A percentile compares a stretch with the other conserved stretches of the same genome.
These are phyloP conservation scores for Lumnitzera racemosa DNA, from an alignment of 345 rosid species.

Conservation along the genomic window DNA sequence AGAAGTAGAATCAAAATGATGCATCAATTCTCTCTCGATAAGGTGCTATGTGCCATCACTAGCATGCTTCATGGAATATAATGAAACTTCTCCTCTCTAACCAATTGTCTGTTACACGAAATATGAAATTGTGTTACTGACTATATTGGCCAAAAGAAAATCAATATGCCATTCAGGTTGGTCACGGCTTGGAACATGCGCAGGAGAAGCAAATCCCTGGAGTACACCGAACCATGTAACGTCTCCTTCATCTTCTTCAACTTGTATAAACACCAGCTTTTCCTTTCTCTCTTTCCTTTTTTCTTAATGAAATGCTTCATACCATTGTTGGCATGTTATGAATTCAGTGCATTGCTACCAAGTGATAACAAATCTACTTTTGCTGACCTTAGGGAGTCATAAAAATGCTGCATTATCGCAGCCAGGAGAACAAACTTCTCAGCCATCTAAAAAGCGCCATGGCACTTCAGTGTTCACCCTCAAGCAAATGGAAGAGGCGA, in stretches of 20 bases:
- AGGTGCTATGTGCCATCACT: slow-evolving; percentile 9
- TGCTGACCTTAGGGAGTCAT: slow-evolving; percentile 48
- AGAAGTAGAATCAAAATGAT: background rate
- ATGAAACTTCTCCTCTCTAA: slow-evolving; percentile 7
- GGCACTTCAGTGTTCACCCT: slow-evolving; percentile 78
- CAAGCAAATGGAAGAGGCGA: slow-evolving; percentile 89
- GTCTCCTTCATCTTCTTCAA: slow-evolving; percentile 18
- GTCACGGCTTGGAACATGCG: slow-evolving; percentile 96
- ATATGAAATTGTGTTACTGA: slow-evolving; percentile 9
- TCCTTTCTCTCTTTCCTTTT: too few relatives aligned
- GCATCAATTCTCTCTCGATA: slow-evolving; percentile 4
- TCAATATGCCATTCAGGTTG: slow-evolving; percentile 66
- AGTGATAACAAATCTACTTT: slow-evolving; percentile 1
- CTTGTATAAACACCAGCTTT: background rate
- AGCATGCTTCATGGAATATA: slow-evolving; percentile 1
- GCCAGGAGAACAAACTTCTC: slow-evolving; percentile 45
- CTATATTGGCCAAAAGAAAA: slow-evolving; percentile 1
- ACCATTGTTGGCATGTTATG: background rate
- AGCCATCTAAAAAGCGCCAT: slow-evolving; percentile 37
- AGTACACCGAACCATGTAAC: slow-evolving; percentile 75
- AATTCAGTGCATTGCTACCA: background rate
- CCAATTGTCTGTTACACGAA: slow-evolving; percentile 3
- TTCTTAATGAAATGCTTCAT: background rate
- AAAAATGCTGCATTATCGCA: slow-evolving; percentile 68
- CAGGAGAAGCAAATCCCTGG: slow-evolving; percentile 80